Percentiles rank a stretch among this genome's conserved stretches.
phyloP scores from a whole-genome alignment of 305 asterid species.

The Fraxinus xanthoxyloides region DNA sequence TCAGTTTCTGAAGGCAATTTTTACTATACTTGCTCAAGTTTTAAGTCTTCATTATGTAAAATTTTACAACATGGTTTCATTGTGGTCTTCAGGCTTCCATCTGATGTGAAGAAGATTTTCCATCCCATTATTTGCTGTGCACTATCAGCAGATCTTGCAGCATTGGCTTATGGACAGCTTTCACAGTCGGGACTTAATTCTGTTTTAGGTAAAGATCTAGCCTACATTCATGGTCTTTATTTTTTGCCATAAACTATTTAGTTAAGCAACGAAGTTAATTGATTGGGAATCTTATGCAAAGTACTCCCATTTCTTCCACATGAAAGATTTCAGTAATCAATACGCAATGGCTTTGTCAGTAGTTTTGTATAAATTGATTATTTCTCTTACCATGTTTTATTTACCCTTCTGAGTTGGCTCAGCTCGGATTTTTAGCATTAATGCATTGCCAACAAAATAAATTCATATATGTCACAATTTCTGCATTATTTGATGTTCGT shows the following conservation, averaged over 20 bases:
- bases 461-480: neutral
- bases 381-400: neutral
- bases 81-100: constrained; percentile 63
- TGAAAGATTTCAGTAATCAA: neutral
- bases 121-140: constrained; percentile 94
- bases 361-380: neutral
- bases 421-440: neutral
- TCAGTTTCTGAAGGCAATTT: neutral
- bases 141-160: constrained; percentile 82
- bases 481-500: neutral
- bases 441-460: neutral
- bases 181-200: constrained; percentile 68
- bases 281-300: neutral
- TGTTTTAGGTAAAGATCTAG: constrained; percentile 59
- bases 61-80: constrained; percentile 3
- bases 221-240: constrained; percentile 4
- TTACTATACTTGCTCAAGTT: neutral
- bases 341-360: neutral
- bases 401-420: neutral
- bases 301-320: neutral
- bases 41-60: neutral
- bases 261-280: neutral
- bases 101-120: constrained; percentile 63
- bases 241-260: neutral
- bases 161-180: constrained; percentile 69